Evolutionary conservation across 2,329 filamentous ascomycete species (phyloP), one percentile per base, ranked within the genome.

Genomic region (Emydomyces testavorans): DNA sequence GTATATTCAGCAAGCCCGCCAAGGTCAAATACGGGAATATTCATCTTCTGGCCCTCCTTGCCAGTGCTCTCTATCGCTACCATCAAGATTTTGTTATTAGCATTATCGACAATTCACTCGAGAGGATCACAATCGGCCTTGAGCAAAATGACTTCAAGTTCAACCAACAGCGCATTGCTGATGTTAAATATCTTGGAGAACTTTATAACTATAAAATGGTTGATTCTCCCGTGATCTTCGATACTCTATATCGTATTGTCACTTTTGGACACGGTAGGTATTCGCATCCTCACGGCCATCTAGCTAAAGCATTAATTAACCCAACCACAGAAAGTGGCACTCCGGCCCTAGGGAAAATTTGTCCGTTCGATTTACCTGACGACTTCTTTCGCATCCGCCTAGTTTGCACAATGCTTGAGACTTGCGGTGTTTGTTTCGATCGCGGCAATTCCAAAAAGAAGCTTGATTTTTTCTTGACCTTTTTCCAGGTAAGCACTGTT

Each of bases 1-100:
- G 93, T 63, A 82, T 95, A 36, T 98, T 96, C 62, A 87, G 88
- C 45, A 95, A 94, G 63, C 92, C 93, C 10, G 86, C 85, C 39
- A 96, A 95, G 69, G 87, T 98, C 67, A 95, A 94, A 65, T 98
- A 93, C 66, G 89, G 89, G 60, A 96, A 94, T 60, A 87, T 98
- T 54, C 87, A 96, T 63, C 78, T 96, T 43, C 77, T 98, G 43
- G 88, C 89, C 2, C 90, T 94, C 50, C 78, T 96, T 21, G 77
- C 94, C 32, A 85, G 87, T 52, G 86, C 88, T 1, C 74, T 98
- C 35, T 89, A 93, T 61, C 82, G 89, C 11, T 93, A 96, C 58
- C 92, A 98, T 56, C 85, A 89, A 49, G 80, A 82, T 8, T 98
- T 98, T 59, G 85, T 89, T 15, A 83, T 94, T 49, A 79, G 78